Percentiles rank a stretch among this genome's conserved stretches.
Evolutionary conservation across 2,329 filamentous ascomycete genomes (phyloP).

Genomic region (Coniochaeta sp.): DNA sequence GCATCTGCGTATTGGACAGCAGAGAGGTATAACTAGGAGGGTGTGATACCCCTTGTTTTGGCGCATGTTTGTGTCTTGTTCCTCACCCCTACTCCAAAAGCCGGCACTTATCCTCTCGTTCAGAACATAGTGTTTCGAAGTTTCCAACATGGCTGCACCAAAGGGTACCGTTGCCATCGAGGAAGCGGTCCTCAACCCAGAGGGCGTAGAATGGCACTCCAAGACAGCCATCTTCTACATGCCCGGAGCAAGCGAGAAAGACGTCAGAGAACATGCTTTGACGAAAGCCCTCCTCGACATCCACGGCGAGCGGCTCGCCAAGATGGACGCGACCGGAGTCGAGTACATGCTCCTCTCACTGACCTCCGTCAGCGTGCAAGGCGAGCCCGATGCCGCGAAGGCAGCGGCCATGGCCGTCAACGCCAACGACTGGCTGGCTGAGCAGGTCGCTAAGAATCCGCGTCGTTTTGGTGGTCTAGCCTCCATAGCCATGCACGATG

Average conservation of each 20-base stretch:
- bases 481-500: constrained; percentile 23
- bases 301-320: constrained; percentile 17
- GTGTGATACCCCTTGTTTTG: not conserved
- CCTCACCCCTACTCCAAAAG: not conserved
- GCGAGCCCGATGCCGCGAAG: constrained; percentile 15
- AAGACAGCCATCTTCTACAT: constrained; percentile 19
- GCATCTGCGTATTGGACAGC: not conserved
- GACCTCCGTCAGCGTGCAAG: constrained; percentile 24
- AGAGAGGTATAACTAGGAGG: not conserved
- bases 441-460: constrained; percentile 16
- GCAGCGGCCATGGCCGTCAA: constrained; percentile 16
- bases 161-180: constrained; percentile 25
- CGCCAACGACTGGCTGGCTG: constrained; percentile 25
- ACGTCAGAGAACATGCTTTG: constrained; percentile 12
- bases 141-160: not conserved
- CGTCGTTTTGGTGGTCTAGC: constrained; percentile 23
- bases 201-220: constrained; percentile 19
- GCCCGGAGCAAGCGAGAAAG: constrained; percentile 9
- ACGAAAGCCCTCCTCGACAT: constrained; percentile 22
- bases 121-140: not conserved
- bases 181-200: constrained; percentile 24
- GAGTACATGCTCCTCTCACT: constrained; percentile 27
- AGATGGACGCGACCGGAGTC: constrained; percentile 26
- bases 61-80: not conserved
- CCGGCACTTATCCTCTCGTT: not conserved